phyloP scores from a whole-genome alignment of 805 yeast genomes.

The Alloascoidea hylecoeti region DNA sequence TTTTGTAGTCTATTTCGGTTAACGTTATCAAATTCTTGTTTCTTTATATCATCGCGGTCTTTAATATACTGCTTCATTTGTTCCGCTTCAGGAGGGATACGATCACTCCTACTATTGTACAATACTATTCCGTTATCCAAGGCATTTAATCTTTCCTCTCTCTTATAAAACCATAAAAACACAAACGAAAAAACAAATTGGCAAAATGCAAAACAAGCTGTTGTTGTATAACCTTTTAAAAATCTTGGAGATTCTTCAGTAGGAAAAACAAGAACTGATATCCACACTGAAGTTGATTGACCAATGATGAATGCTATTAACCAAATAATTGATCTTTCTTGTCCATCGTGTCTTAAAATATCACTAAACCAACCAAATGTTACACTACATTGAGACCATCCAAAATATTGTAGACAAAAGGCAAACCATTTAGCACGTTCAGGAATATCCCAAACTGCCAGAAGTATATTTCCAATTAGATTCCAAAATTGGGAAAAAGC shows the following conservation, averaged over 20 bases:
- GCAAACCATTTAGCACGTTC: conserved; percentile 49
- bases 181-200: conserved; percentile 15
- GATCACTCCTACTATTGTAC: conserved; percentile 25
- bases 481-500: conserved; percentile 37
- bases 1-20: no score
- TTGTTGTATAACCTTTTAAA: conserved; percentile 12
- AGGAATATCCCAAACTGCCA: conserved; percentile 41
- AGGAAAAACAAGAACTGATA: conserved; percentile 29
- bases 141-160: conserved; percentile 32
- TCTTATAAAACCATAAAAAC: conserved; percentile 37
- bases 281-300: conserved; percentile 40
- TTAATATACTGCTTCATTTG: no score
- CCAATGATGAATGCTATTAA: conserved; percentile 38
- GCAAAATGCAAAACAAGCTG: conserved; percentile 10
- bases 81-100: conserved; percentile 9
- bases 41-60: no score
- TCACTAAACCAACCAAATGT: conserved; percentile 48
- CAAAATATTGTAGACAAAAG: conserved; percentile 38
- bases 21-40: no score
- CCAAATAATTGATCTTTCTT: conserved; percentile 35
- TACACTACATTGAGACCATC: conserved; percentile 49
- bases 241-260: conserved; percentile 15
- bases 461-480: conserved; percentile 32
- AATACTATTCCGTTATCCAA: conserved; percentile 32
- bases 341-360: conserved; percentile 37